Evolutionary conservation across 768 basidiomycete genomes (phyloP), one percentile per base, ranked within the genome.

Genomic region (Russula sp.): DNA sequence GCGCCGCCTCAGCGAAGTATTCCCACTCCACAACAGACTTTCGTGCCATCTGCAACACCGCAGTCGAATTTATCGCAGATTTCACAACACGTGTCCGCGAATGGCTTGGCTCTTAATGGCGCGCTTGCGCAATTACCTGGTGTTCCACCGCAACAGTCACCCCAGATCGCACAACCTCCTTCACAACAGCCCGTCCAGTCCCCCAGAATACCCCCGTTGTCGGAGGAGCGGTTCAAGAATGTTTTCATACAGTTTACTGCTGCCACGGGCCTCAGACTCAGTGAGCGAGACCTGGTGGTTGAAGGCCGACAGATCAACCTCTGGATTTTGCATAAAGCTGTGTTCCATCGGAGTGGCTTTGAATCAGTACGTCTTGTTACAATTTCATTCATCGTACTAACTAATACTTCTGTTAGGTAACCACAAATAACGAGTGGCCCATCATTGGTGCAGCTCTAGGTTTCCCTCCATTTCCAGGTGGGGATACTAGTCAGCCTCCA

Each of bases 61-160:
- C 61, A 63, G 25, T 29, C 61, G 7, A 63, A 63, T 48, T 32
- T 63, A 18, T 20, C 57, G 3, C 61, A 63, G 36, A 63, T 63
- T n/a, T 42, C 61, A 8, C 39, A 57, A 2, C 61, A 59, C 13
- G 46, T 49, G 16, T n/a, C 61, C 13, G 45, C 36, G 32, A 59
- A 41, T 43, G 46, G 61, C 4, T 29, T 58, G 25, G 32, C 57
- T 36, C 39, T 41, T 2, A 54, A 59, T 38, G 25, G 39, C 11
- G 34, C 41, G 5, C 61, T 63, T 7, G 22, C 46, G 13, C 46
- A 53, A 39, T 36, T 54, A 5, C n/a, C 46, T 32, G 34, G 46
- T 34, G 52, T 52, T 36, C 38, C 52, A 11, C 41, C 52, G 22
- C 61, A 63, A 41, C 61, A 53, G 52, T 47, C 57, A 8, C 50